A percentile compares a stretch with the other conserved stretches of the same genome.
Evolutionary conservation across 495 filamentous ascomycete genomes (phyloP).

Genomic region (Penicillium coprophilum): DNA sequence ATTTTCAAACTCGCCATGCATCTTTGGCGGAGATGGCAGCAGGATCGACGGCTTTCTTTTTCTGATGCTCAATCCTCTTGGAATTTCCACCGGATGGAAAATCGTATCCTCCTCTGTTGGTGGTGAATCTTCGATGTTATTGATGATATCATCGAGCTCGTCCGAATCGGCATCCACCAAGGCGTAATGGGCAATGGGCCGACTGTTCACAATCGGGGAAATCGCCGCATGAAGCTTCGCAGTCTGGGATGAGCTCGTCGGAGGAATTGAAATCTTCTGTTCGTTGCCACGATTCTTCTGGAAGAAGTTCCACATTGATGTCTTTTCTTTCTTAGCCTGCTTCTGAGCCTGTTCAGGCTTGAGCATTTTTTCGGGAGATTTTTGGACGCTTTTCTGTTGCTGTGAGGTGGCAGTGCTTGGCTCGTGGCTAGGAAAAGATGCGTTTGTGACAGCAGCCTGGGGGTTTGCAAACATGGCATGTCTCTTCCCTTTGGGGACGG

Average conservation of each 20-base stretch:
- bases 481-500: constrained; percentile 21
- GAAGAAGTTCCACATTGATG: constrained; percentile 73
- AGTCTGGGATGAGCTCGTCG: constrained; percentile 15
- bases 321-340: constrained; percentile 32
- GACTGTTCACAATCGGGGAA: constrained; percentile 35
- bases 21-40: constrained; percentile 53
- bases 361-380: constrained; percentile 13
- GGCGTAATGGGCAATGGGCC: constrained; percentile 74
- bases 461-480: constrained; percentile 26
- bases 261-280: constrained; percentile 14
- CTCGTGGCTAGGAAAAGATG: constrained; percentile 32
- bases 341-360: constrained; percentile 4
- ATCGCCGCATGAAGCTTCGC: constrained; percentile 43
- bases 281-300: constrained; percentile 50
- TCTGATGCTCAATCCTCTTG: constrained; percentile 35
- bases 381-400: constrained; percentile 13
- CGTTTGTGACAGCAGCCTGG: constrained; percentile 24
- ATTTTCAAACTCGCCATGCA: constrained; percentile 45
- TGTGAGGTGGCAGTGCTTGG: constrained; percentile 22
- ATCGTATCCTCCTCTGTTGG: constrained; percentile 39
- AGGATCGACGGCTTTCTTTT: constrained; percentile 51
- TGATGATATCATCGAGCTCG: constrained; percentile 63
- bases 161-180: constrained; percentile 76
- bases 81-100: constrained; percentile 29
- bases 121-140: constrained; percentile 54